These are phyloP conservation scores for Cordyceps militaris DNA, from an alignment of 2,329 filamentous ascomycete genomes.

Conservation along the genomic window DNA sequence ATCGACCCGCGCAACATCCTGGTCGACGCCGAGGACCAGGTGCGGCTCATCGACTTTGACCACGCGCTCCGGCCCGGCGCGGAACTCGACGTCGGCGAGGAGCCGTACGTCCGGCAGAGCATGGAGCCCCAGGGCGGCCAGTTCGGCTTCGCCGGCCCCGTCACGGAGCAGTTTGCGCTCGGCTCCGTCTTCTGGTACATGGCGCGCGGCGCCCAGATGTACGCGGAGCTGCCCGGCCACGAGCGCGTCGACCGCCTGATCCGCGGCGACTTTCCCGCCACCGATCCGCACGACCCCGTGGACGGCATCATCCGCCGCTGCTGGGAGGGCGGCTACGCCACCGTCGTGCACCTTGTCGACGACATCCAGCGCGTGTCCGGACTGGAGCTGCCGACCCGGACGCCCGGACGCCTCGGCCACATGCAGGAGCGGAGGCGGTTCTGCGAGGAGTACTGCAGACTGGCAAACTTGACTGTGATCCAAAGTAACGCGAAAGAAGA, in stretches of 20 bases:
- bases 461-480: background rate
- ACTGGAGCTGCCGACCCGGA: background rate
- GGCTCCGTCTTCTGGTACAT: slow-evolving; percentile 19
- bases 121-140: slow-evolving; percentile 6
- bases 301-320: slow-evolving; percentile 17
- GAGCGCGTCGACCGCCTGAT: slow-evolving; percentile 14
- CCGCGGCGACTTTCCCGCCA: slow-evolving; percentile 12
- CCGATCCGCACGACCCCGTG: slow-evolving; percentile 12
- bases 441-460: background rate
- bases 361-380: slow-evolving; percentile 7
- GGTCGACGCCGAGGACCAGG: slow-evolving; percentile 14
- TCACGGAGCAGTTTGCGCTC: slow-evolving; percentile 18
- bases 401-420: background rate
- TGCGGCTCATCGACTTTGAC: slow-evolving; percentile 18
- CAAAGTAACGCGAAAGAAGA: background rate
- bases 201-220: slow-evolving; percentile 15
- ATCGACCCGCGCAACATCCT: slow-evolving; percentile 19
- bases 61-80: slow-evolving; percentile 12
- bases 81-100: slow-evolving; percentile 16
- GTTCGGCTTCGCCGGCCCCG: slow-evolving; percentile 14
- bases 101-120: slow-evolving; percentile 18
- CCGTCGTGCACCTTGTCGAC: slow-evolving; percentile 13
- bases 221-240: slow-evolving; percentile 15
- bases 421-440: background rate
- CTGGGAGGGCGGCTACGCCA: slow-evolving; percentile 14